Conservation (phyloP, 768 basidiomycete species). For the Lentinula boryana region DNA sequence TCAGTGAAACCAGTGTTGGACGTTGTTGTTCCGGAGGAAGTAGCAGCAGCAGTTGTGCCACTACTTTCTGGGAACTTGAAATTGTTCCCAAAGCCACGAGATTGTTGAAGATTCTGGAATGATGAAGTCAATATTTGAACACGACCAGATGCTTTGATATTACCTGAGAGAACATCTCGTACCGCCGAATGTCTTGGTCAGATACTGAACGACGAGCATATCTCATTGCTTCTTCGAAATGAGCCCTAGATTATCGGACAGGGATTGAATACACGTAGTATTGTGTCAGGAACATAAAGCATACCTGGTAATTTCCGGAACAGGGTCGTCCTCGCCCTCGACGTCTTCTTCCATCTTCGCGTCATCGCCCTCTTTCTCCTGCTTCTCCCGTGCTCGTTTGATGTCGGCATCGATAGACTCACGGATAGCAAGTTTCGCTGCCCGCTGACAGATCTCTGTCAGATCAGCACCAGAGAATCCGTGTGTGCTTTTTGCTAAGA, state of each 20-base stretch:
- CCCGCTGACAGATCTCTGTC: constrained; percentile 98
- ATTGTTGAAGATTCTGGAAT: constrained; percentile 81
- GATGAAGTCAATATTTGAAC: constrained; percentile 9
- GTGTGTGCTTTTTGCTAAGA: constrained; percentile 89
- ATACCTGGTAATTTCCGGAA: constrained; percentile 78
- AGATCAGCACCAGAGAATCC: constrained; percentile 99
- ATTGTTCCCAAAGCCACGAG: constrained; percentile 86
- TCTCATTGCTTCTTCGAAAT: constrained; percentile 99
- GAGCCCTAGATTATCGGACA: constrained; percentile 44
- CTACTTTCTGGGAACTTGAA: constrained; percentile 96
- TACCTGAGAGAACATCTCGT: constrained; percentile 97
- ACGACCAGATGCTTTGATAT: constrained; percentile 2
- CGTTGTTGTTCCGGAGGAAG: constrained; percentile 33
- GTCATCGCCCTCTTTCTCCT: constrained; percentile 70
- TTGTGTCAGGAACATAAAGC: constrained; percentile 13
- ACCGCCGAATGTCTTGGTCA: constrained; percentile 93
- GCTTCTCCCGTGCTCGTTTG: constrained; percentile 67
- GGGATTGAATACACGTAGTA: not conserved
- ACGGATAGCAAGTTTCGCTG: constrained; percentile 95
- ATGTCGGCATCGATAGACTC: constrained; percentile 95
- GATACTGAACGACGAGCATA: constrained; percentile 96
- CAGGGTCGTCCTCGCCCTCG: constrained; percentile 77
- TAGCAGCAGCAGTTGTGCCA: constrained; percentile 28
- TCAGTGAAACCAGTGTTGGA: constrained; percentile 80
- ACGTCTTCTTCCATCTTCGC: constrained; percentile 70